Percentiles rank a stretch among this genome's conserved stretches.
Conservation (phyloP, 2,329 filamentous ascomycete species). For the Cladophialophora psammophila region DNA sequence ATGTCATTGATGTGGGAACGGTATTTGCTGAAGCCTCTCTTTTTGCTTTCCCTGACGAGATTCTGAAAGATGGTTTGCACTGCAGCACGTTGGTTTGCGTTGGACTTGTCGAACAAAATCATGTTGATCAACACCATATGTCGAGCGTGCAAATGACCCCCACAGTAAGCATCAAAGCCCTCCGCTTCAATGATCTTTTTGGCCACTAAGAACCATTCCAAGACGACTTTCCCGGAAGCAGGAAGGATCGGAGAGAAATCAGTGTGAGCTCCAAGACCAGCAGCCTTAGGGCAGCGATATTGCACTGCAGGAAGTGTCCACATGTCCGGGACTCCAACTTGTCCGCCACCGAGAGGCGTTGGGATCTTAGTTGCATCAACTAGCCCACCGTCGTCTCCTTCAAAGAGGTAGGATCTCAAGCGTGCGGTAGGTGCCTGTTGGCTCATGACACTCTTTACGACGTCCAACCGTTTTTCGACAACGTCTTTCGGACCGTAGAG, state of each 20-base stretch:
- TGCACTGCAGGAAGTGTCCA: not conserved
- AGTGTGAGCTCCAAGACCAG: not conserved
- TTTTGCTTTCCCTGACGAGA: no score
- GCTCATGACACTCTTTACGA: not conserved
- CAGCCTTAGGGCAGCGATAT: not conserved
- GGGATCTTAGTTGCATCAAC: not conserved
- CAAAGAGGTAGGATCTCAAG: not conserved
- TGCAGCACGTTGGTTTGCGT: no score
- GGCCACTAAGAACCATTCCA: not conserved
- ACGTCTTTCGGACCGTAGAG: not conserved
- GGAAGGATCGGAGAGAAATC: not conserved
- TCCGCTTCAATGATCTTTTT: no score
- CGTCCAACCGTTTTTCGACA: not conserved
- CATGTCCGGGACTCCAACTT: not conserved
- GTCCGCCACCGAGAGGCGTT: no score
- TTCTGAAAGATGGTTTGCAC: no score
- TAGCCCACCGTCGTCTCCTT: not conserved
- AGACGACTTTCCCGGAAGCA: not conserved
- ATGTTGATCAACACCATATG: no score
- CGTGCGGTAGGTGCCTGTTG: not conserved
- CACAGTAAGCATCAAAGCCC: no score
- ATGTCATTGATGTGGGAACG: not conserved
- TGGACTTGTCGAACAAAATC: no score
- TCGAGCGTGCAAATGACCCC: no score
- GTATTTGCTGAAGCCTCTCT: not conserved